Evolutionary conservation across 345 rosid species (phyloP).

Genomic region (Theobroma cacao): DNA sequence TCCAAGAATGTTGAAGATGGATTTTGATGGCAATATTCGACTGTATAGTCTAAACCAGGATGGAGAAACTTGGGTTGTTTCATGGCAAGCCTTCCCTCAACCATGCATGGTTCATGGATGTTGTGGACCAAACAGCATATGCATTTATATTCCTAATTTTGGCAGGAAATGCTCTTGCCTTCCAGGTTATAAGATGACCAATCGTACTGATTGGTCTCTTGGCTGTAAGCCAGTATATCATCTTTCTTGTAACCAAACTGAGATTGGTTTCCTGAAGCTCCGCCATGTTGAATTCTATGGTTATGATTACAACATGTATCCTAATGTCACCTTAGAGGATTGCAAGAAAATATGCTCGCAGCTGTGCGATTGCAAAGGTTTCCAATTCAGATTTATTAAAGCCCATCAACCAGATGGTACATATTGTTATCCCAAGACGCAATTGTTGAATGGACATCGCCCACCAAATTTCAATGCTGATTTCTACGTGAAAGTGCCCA

Average conservation of each 20-base stretch:
- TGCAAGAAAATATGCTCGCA: conserved; percentile 27
- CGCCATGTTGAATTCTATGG: conserved; percentile 33
- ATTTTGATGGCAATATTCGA: conserved; percentile 35
- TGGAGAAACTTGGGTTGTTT: conserved; percentile 14
- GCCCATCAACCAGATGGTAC: neutral
- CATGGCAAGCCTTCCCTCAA: conserved; percentile 22
- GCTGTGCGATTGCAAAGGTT: conserved; percentile 29
- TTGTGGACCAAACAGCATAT: conserved; percentile 32
- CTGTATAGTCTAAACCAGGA: conserved; percentile 16
- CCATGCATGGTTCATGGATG: conserved; percentile 28
- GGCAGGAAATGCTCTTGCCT: conserved; percentile 27
- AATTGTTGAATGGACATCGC: conserved; percentile 23
- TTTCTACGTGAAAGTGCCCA: conserved; percentile 24
- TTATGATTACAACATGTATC: conserved; percentile 5
- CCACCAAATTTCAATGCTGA: conserved; percentile 4
- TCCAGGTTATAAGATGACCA: conserved; percentile 24
- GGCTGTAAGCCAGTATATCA: conserved; percentile 29
- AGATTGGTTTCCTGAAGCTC: conserved; percentile 10
- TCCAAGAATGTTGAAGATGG: conserved; percentile 27
- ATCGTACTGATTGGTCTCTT: conserved; percentile 23
- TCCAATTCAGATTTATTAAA: conserved; percentile 8
- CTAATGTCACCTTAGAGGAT: conserved; percentile 11
- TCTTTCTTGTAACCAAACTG: conserved; percentile 14
- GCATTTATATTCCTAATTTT: conserved; percentile 9
- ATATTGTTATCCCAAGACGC: conserved; percentile 23